These are phyloP conservation scores for Solanum ahanhuiri DNA, from an alignment of 257 asterid species.

Conservation along the genomic window DNA sequence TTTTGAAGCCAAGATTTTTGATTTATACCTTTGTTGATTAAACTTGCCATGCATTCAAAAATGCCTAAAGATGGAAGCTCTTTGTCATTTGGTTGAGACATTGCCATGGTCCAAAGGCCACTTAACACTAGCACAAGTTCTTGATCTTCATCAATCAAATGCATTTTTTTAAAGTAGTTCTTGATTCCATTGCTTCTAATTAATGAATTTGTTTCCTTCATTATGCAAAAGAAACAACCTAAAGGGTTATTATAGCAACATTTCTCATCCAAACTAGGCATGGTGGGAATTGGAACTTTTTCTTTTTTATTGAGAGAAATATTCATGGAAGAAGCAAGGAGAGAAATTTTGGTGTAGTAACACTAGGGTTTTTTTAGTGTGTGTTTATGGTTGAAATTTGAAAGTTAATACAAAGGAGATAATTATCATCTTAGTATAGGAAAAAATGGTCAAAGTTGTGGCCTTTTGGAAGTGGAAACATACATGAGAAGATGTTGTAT, in stretches of 20 bases:
- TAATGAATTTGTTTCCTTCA: conserved; percentile 42
- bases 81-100: conserved; percentile 45
- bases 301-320: conserved; percentile 3
- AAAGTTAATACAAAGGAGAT: not conserved
- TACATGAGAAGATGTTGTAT: not conserved
- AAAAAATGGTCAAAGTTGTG: conserved; percentile 1
- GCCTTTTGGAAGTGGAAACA: not conserved
- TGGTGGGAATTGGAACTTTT: conserved; percentile 6
- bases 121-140: conserved; percentile 55
- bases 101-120: conserved; percentile 63
- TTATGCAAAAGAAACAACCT: conserved; percentile 63
- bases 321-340: not conserved
- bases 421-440: conserved; percentile 1
- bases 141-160: conserved; percentile 42
- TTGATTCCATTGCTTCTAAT: conserved; percentile 6
- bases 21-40: conserved; percentile 36
- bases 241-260: conserved; percentile 9
- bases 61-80: conserved; percentile 60
- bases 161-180: conserved; percentile 22
- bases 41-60: conserved; percentile 52
- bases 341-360: not conserved
- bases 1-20: conserved; percentile 43
- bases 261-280: conserved; percentile 13
- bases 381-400: not conserved
- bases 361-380: not conserved